Evolutionary conservation across 805 yeast species (phyloP), one percentile per base, ranked within the genome.

Genomic region (Kazachstania psychrophila): DNA sequence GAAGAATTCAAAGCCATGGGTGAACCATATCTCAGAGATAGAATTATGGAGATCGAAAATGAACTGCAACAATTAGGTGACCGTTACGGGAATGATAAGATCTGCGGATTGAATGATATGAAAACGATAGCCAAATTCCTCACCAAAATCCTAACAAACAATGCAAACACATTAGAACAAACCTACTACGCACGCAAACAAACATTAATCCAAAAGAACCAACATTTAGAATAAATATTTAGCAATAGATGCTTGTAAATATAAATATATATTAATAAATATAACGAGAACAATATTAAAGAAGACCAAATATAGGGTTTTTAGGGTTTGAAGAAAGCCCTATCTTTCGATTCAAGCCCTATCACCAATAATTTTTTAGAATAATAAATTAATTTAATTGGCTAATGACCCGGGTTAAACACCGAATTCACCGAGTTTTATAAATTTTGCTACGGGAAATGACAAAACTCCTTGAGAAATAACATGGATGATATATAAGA

Each of bases 71-170:
- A 23, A 5, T 39, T 53, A n/a, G 42, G 38, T 19, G 41, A 43
- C 13, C 38, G 42, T 25, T 52, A 49, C 38, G 46, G 43, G 22
- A 32, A 35, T 14, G 36, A 33, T 24, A 52, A 49, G 33, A 44
- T 50, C 29, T 42, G 49, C n/a, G 58, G 56, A 1, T 40, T 52
- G 17, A 44, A 48, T 14, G 48, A 44, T 17, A 44, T 49, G 40
- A 39, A 41, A 18, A 30, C 35, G 24, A 31, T 49, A 19, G 30
- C 38, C 17, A 25, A 18, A 16, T 48, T 50, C 34, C 28, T 52
- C 15, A 33, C 40, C 7, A 17, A 17, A n/a, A 22, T 35, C 38
- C 25, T 51, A 49, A 54, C 28, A 13, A n/a, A n/a, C n/a, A n/a
- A n/a, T n/a, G n/a, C n/a, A n/a, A n/a, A n/a, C n/a, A n/a, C n/a